Evolutionary conservation across 257 asterid species (phyloP).

Genomic region (Fraxinus pennsylvanica): DNA sequence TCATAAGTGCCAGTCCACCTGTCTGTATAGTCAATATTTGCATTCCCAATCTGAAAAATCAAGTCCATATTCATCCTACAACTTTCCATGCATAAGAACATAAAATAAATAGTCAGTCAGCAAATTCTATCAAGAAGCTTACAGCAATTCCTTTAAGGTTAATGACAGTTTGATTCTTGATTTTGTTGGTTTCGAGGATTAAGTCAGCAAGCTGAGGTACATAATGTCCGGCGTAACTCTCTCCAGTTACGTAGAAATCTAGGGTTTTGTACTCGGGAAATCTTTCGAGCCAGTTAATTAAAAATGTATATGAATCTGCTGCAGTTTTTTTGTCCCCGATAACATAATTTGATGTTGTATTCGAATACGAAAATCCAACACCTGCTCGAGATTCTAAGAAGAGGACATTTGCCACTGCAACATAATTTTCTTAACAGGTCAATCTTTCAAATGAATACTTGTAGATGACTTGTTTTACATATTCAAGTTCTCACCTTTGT

Average conservation of each 20-base stretch:
- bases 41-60: slow-evolving; percentile 64
- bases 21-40: slow-evolving; percentile 39
- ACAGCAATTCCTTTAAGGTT: slow-evolving; percentile 68
- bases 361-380: slow-evolving; percentile 76
- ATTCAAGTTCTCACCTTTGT: slow-evolving; percentile 36
- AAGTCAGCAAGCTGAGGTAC: slow-evolving; percentile 70
- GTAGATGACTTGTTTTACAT: no score
- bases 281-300: slow-evolving; percentile 69
- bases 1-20: slow-evolving; percentile 42
- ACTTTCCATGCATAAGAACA: neutral
- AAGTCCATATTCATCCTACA: neutral
- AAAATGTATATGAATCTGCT: slow-evolving; percentile 52
- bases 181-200: slow-evolving; percentile 48
- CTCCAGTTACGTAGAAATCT: slow-evolving; percentile 60
- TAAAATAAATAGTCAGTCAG: neutral
- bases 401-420: slow-evolving; percentile 67
- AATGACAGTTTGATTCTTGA: slow-evolving; percentile 49
- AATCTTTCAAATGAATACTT: neutral
- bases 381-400: slow-evolving; percentile 81
- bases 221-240: slow-evolving; percentile 75
- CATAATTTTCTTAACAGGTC: neutral
- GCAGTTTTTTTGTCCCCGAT: slow-evolving; percentile 58
- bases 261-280: slow-evolving; percentile 65
- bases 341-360: slow-evolving; percentile 52
- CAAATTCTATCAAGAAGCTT: slow-evolving; percentile 17